Percentiles rank a stretch among this genome's conserved stretches.
These are phyloP conservation scores for Monascus purpureus DNA, from an alignment of 495 filamentous ascomycete genomes.

Conservation along the genomic window DNA sequence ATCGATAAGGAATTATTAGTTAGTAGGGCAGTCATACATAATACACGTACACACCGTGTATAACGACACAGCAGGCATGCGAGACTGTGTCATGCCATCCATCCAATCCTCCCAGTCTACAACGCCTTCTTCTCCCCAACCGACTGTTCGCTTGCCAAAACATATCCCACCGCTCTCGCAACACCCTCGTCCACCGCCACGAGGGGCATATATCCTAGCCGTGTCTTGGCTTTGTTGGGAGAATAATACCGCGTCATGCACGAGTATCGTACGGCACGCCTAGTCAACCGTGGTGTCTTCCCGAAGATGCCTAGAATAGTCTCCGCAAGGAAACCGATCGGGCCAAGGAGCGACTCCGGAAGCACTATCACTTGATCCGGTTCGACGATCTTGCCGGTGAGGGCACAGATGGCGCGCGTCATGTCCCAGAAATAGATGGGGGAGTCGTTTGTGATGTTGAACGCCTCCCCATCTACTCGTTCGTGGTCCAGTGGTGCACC, in stretches of 20 bases:
- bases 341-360: constrained; percentile 44
- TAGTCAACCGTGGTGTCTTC: constrained; percentile 63
- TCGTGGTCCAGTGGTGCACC: constrained; percentile 56
- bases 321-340: constrained; percentile 58
- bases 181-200: constrained; percentile 66
- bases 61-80: too few relatives aligned
- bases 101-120: too few relatives aligned
- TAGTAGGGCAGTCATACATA: too few relatives aligned
- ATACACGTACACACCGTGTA: too few relatives aligned
- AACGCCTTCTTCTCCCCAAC: constrained; percentile 29
- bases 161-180: constrained; percentile 50
- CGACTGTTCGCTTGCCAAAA: constrained; percentile 35
- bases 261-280: constrained; percentile 56
- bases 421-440: constrained; percentile 98
- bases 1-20: too few relatives aligned
- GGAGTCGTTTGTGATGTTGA: constrained; percentile 86
- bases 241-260: constrained; percentile 80
- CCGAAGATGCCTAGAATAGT: constrained; percentile 48
- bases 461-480: constrained; percentile 82
- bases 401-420: constrained; percentile 60
- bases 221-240: constrained; percentile 66
- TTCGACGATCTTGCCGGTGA: constrained; percentile 48
- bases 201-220: constrained; percentile 63
- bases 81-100: too few relatives aligned
- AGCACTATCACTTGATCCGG: constrained; percentile 58